Evolutionary conservation across 1,284 basidiomycete genomes (phyloP).

Genomic region (Lentinus polychrous): DNA sequence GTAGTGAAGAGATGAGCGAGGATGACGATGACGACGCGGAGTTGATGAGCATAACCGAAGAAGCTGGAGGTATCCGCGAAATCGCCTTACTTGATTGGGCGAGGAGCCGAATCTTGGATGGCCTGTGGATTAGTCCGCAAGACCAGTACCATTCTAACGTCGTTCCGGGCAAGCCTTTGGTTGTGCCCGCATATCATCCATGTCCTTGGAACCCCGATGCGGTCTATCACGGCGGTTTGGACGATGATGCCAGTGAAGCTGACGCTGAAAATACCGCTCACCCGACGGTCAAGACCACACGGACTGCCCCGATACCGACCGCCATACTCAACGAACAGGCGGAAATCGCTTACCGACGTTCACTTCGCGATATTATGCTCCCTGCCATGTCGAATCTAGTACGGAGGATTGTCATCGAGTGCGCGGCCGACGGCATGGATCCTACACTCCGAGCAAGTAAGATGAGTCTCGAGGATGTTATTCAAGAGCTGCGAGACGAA

Average conservation of each 20-base stretch:
- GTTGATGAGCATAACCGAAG: conserved; percentile 52
- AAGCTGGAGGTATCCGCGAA: conserved; percentile 50
- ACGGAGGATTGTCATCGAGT: conserved; percentile 55
- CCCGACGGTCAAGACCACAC: conserved; percentile 38
- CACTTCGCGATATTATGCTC: conserved; percentile 48
- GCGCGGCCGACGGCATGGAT: conserved; percentile 33
- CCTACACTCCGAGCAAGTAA: conserved; percentile 40
- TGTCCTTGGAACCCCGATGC: conserved; percentile 50
- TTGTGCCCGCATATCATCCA: conserved; percentile 52
- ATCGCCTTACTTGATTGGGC: conserved; percentile 70
- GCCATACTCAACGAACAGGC: conserved; percentile 51
- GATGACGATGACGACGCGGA: conserved; percentile 59
- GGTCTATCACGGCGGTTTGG: conserved; percentile 21
- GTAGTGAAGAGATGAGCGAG: conserved; percentile 36
- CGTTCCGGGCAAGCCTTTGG: conserved; percentile 31
- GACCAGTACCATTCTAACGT: conserved; percentile 52
- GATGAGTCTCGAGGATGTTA: conserved; percentile 57
- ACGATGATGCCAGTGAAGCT: conserved; percentile 19
- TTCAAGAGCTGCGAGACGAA: conserved; percentile 46
- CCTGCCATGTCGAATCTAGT: conserved; percentile 65
- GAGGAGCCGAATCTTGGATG: conserved; percentile 60
- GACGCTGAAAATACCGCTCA: conserved; percentile 33
- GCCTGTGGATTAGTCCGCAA: conserved; percentile 65
- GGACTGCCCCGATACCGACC: conserved; percentile 45
- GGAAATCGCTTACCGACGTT: conserved; percentile 46